Percentiles rank a stretch among this genome's conserved stretches.
These are phyloP conservation scores for Filosporella fistucella DNA, from an alignment of 495 filamentous ascomycete genomes.

Conservation along the genomic window DNA sequence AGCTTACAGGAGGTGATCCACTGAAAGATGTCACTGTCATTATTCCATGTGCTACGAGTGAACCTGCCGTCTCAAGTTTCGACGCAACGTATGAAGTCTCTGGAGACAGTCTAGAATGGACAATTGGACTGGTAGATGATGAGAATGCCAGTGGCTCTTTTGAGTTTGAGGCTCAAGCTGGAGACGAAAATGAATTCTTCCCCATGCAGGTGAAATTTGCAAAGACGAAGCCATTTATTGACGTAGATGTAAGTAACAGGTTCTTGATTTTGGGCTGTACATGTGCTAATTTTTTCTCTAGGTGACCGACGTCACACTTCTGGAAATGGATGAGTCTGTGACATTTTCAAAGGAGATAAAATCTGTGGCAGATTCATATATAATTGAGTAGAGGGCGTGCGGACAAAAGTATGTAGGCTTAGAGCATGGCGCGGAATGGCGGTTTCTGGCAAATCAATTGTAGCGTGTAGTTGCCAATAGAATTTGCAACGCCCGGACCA, in stretches of 20 bases:
- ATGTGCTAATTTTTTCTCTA: too few species aligned
- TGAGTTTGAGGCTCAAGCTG: constrained; percentile 86
- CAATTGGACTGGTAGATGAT: constrained; percentile 75
- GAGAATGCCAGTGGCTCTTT: constrained; percentile 79
- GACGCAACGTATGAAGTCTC: constrained; percentile 92
- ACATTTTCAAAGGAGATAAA: constrained; percentile 87
- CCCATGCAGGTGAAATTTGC: constrained; percentile 90
- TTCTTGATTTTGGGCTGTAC: too few species aligned
- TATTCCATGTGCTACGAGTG: constrained; percentile 77
- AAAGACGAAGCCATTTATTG: constrained; percentile 79
- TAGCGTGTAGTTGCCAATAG: too few species aligned
- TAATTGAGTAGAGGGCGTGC: constrained; percentile 58
- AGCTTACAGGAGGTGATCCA: constrained; percentile 68
- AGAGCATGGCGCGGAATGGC: constrained; percentile 13
- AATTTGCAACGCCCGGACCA: too few species aligned
- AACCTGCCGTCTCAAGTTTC: constrained; percentile 86
- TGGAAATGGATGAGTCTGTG: constrained; percentile 78
- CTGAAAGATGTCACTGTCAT: constrained; percentile 81
- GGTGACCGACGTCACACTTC: constrained; percentile 66
- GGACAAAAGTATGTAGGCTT: constrained; percentile 8
- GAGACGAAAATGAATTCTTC: constrained; percentile 89
- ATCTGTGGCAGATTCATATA: constrained; percentile 74
- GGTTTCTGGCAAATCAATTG: background rate
- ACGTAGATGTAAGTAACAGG: constrained; percentile 81
- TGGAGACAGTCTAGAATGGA: constrained; percentile 92